Base-by-base conservation (phyloP, 169 alveolate genomes). In the Theileria orientalis region DNA sequence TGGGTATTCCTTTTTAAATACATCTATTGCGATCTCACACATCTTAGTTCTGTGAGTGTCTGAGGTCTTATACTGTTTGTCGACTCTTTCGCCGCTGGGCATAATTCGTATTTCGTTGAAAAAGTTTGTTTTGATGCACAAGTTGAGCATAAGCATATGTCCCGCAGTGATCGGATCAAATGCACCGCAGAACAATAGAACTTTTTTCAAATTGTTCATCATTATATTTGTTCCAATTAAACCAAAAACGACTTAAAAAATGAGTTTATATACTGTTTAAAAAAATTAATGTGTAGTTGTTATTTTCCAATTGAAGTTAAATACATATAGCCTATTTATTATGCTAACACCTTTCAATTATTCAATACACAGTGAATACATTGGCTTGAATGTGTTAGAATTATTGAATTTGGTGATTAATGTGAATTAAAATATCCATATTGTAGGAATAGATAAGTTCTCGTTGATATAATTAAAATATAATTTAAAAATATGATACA, bases 81-180 rank as follows among this genome's bases (percentile, higher is more conserved):
- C 87, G 8, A 76, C 56, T 13, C 87, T 69, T 19, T 32, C 49
- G 2, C 87, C 87, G 29, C 87, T 79, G 35, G 89, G 89, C 49
- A 82, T 40, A 23, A 82, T 66, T 82, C 84, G 54, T 0, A 73
- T 54, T 19, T 82, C 69, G 30, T 66, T 54, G 63, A 74, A 72
- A 42, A 69, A 64, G 49, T 49, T 66, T 11, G 85, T 69, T 21
- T 64, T 69, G 41, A 67, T 46, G 23, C 72, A 64, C 56, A 60
- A 69, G 42, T 70, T 54, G 1, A 82, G 76, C 89, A 82, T 74
- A 25, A 82, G 40, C 40, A 73, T 57, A 62, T 82, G 89, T 1
- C 71, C 89, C 5, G 46, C 27, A 7, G 89, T 82, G 19, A 82
- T 74, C 32, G 89, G 89, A 33, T 82, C 85, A 66, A 82, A 82